Conservation (phyloP, 495 filamentous ascomycete species). For the Astrothelium macrocarpum region DNA sequence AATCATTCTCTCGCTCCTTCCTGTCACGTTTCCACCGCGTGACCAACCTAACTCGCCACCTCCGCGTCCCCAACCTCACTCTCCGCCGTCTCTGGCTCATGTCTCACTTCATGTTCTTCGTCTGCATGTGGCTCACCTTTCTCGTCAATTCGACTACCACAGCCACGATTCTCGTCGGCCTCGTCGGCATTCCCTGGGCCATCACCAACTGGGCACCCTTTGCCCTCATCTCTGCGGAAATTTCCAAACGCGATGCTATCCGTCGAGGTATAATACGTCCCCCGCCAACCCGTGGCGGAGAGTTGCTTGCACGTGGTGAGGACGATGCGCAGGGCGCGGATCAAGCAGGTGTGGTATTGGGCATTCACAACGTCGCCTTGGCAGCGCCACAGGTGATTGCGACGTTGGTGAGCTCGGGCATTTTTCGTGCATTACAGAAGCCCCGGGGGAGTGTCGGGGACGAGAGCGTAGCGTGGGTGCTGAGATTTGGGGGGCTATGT, state of each 20-base stretch:
- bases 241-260: slow-evolving; percentile 64
- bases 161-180: slow-evolving; percentile 62
- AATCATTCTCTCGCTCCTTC: slow-evolving; percentile 5
- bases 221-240: slow-evolving; percentile 81
- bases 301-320: slow-evolving; percentile 28
- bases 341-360: slow-evolving; percentile 81
- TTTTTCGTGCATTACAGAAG: slow-evolving; percentile 76
- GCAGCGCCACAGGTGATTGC: slow-evolving; percentile 82
- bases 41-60: slow-evolving; percentile 26
- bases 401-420: slow-evolving; percentile 66
- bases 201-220: slow-evolving; percentile 86
- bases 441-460: slow-evolving; percentile 72
- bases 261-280: slow-evolving; percentile 45
- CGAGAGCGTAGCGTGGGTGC: slow-evolving; percentile 73
- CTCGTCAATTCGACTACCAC: slow-evolving; percentile 55
- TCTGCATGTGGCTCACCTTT: slow-evolving; percentile 71
- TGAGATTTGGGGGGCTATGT: slow-evolving; percentile 69
- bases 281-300: slow-evolving; percentile 21
- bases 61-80: slow-evolving; percentile 71
- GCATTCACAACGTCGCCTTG: slow-evolving; percentile 86
- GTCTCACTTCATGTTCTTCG: slow-evolving; percentile 67
- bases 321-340: slow-evolving; percentile 43
- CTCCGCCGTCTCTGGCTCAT: slow-evolving; percentile 78
- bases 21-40: slow-evolving; percentile 13
- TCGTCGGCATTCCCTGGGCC: slow-evolving; percentile 82